These are phyloP conservation scores for Wakefieldia striispora DNA, from an alignment of 768 basidiomycete species.

Conservation along the genomic window DNA sequence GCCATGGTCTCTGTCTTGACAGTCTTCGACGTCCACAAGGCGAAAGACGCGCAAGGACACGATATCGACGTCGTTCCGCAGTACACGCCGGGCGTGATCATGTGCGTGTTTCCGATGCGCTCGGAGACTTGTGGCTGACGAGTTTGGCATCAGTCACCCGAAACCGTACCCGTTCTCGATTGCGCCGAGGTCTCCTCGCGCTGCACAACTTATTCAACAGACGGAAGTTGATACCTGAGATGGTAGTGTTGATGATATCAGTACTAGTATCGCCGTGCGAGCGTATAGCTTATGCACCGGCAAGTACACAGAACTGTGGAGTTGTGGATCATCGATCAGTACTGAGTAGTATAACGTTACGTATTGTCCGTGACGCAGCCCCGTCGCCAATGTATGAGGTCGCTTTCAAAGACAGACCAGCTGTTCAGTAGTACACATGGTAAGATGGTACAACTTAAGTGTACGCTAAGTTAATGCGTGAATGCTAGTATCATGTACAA, in stretches of 20 bases:
- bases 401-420: constrained; percentile 14
- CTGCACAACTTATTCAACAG: constrained; percentile 14
- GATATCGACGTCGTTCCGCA: constrained; percentile 25
- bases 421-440: constrained; percentile 14
- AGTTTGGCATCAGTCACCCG: constrained; percentile 6
- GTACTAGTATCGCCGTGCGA: too few species aligned
- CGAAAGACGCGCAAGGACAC: constrained; percentile 30
- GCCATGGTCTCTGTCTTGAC: constrained; percentile 26
- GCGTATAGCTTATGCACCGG: too few species aligned
- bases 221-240: constrained; percentile 3
- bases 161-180: constrained; percentile 22
- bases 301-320: too few species aligned
- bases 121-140: not conserved
- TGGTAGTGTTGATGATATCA: not conserved
- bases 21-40: constrained; percentile 29
- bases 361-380: not conserved
- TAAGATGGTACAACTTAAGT: constrained; percentile 10
- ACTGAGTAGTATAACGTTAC: not conserved
- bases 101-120: constrained; percentile 14
- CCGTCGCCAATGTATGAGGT: too few species aligned
- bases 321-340: not conserved
- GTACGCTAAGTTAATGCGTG: constrained; percentile 21
- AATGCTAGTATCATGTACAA: constrained; percentile 5
- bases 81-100: constrained; percentile 27
- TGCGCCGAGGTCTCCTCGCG: constrained; percentile 12